Base-by-base conservation (phyloP, 169 alveolate genomes). In the Ichthyophthirius multifiliis region DNA sequence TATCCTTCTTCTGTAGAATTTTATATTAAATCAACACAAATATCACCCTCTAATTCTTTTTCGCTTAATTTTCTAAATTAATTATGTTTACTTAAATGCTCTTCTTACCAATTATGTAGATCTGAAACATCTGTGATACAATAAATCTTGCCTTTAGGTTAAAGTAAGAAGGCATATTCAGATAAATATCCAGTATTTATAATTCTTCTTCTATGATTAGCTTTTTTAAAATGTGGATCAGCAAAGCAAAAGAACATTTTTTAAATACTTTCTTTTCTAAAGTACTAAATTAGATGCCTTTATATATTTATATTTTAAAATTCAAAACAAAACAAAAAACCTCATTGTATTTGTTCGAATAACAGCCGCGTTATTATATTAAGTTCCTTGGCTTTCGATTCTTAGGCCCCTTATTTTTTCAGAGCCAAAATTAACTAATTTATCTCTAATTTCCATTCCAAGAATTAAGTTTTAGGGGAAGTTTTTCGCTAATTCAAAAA, bases 371-470 rank as follows among this genome's bases (percentile, higher is more conserved):
- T 94, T 92, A 45, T 75, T 65, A 82, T 78, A 92, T 55, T 89
- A 47, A 32, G 83, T 76, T 39, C 77, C 71, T 27, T 34, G 71
- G 31, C 71, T 76, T 46, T 87, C 91, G 20, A 87, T 67, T 86
- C 97, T 85, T 18, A 89, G 43, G 3, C 95, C 93, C 35, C 90
- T 86, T 9, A 92, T 92, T 82, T 92, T 94, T 81, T 92, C 91
- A 18, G 90, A 96, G 1, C 92, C 96, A 75, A 67, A 94, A 79
- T 94, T 90, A 12, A 94, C 89, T n/a, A 94, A 93, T 77, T 92
- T 92, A 65, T 90, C 95, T 75, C 97, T 85, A 34, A 94, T 94
- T 86, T 94, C 97, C 90, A 92, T 74, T 18, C 97, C 97, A 15
- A 92, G 71, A 9, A 89, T 77, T 18, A 85, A 71, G n/a, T 89